Evolutionary conservation across 495 filamentous ascomycete species (phyloP).

Genomic region (Lasiosphaeria ovina): DNA sequence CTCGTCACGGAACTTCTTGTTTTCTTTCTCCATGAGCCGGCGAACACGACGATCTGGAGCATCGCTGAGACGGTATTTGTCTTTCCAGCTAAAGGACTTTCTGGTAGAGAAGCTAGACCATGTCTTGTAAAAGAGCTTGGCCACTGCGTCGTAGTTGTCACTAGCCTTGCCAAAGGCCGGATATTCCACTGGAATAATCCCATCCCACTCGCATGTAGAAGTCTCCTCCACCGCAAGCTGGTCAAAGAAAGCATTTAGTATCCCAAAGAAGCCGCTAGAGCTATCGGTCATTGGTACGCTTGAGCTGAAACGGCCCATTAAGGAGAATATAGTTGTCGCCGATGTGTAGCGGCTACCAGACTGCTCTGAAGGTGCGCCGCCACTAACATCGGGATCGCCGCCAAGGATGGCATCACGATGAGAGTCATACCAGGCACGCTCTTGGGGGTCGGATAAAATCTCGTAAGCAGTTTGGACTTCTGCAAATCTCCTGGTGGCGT

Average conservation of each 20-base stretch:
- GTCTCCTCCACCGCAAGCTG: constrained; percentile 80
- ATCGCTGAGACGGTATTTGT: constrained; percentile 75
- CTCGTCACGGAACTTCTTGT: constrained; percentile 78
- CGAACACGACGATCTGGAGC: constrained; percentile 83
- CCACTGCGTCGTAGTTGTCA: constrained; percentile 67
- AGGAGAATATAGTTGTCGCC: constrained; percentile 66
- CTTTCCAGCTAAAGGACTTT: constrained; percentile 87
- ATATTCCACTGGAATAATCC: constrained; percentile 55
- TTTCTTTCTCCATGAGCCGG: constrained; percentile 92
- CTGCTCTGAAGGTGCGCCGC: constrained; percentile 50
- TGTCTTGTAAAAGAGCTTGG: constrained; percentile 74
- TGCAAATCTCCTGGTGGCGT: constrained; percentile 80
- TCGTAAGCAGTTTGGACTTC: constrained; percentile 93
- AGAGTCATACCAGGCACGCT: constrained; percentile 96
- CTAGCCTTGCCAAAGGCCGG: constrained; percentile 73
- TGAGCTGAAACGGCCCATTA: constrained; percentile 74
- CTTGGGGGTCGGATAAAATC: constrained; percentile 90
- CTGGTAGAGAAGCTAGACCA: constrained; percentile 82
- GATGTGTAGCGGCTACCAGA: constrained; percentile 70
- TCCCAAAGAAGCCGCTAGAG: constrained; percentile 76
- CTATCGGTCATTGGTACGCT: constrained; percentile 75
- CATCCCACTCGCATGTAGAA: constrained; percentile 66
- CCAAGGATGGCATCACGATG: constrained; percentile 82
- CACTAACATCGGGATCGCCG: constrained; percentile 51
- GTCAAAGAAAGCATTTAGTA: constrained; percentile 70